These are phyloP conservation scores for Curvularia sp. DNA, from an alignment of 2,329 filamentous ascomycete genomes.

Conservation along the genomic window DNA sequence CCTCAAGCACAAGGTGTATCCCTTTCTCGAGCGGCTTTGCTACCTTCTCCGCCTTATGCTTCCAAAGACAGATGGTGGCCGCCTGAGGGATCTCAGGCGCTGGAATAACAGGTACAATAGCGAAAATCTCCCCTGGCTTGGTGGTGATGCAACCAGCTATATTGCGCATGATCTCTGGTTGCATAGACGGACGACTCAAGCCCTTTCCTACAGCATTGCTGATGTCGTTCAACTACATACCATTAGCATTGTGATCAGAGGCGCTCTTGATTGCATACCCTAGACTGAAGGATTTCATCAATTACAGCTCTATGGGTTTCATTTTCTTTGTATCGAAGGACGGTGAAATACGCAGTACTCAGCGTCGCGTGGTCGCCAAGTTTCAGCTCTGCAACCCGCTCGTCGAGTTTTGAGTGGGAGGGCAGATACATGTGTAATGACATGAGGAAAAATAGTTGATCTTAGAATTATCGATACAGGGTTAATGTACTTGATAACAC, in stretches of 20 bases:
- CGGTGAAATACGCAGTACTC: slow-evolving; percentile 2
- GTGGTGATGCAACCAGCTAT: slow-evolving; percentile 6
- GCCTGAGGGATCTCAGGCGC: not conserved
- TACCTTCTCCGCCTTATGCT: slow-evolving; percentile 6
- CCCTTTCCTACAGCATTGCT: not conserved
- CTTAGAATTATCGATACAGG: not conserved
- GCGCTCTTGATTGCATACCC: not conserved
- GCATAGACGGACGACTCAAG: slow-evolving; percentile 6
- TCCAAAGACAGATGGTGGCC: slow-evolving; percentile 5
- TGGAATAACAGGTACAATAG: slow-evolving; percentile 3
- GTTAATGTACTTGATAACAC: slow-evolving; percentile 5
- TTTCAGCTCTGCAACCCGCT: not conserved
- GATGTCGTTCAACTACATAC: slow-evolving; percentile 4
- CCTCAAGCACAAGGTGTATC: slow-evolving; percentile 4
- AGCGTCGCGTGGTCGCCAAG: not conserved
- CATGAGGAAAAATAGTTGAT: slow-evolving; percentile 1
- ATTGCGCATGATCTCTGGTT: slow-evolving; percentile 4
- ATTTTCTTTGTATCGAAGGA: slow-evolving; percentile 3
- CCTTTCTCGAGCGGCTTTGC: not conserved
- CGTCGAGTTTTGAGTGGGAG: slow-evolving; percentile 5
- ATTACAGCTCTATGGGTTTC: slow-evolving; percentile 2
- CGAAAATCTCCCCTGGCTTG: slow-evolving; percentile 3
- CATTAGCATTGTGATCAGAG: slow-evolving; percentile 1
- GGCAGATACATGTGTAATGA: slow-evolving; percentile 3
- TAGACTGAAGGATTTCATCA: not conserved